phyloP scores from a whole-genome alignment of 345 rosid species.

The Eucalyptus pauciflora region DNA sequence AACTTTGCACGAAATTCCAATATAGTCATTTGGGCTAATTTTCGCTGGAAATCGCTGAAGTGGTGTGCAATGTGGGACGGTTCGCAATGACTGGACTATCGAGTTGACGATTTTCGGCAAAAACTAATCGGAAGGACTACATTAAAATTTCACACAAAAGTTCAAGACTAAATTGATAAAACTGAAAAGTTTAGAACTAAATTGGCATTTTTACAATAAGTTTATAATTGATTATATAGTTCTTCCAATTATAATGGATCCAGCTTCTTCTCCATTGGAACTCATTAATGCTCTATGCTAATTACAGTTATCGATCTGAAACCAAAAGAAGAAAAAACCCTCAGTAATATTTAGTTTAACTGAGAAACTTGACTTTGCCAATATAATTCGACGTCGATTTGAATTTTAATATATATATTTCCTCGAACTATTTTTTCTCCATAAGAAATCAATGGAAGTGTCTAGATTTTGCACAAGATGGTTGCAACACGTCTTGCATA shows the following conservation, averaged over 20 bases:
- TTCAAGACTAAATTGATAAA: too few species aligned
- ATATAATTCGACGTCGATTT: too few species aligned
- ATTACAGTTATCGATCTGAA: not conserved
- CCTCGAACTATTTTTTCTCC: not conserved
- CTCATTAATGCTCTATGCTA: not conserved
- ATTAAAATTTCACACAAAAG: too few species aligned
- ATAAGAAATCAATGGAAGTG: not conserved
- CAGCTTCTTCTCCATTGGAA: not conserved
- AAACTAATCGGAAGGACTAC: too few species aligned
- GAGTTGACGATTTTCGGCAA: too few species aligned
- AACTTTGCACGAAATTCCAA: too few species aligned
- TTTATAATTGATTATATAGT: too few species aligned
- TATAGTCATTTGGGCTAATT: too few species aligned
- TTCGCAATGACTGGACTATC: fast-evolving
- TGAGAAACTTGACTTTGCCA: not conserved
- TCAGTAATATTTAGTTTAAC: too few species aligned
- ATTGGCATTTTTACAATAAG: too few species aligned
- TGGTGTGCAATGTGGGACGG: not conserved
- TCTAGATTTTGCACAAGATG: not conserved
- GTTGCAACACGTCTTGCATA: too few species aligned
- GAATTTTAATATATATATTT: not conserved
- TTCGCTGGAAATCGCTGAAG: not conserved
- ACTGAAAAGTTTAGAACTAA: too few species aligned
- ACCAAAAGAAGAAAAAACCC: not conserved
- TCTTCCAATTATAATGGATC: not conserved